Conservation (phyloP, 495 filamentous ascomycete genomes). For the Evernia prunastri region DNA sequence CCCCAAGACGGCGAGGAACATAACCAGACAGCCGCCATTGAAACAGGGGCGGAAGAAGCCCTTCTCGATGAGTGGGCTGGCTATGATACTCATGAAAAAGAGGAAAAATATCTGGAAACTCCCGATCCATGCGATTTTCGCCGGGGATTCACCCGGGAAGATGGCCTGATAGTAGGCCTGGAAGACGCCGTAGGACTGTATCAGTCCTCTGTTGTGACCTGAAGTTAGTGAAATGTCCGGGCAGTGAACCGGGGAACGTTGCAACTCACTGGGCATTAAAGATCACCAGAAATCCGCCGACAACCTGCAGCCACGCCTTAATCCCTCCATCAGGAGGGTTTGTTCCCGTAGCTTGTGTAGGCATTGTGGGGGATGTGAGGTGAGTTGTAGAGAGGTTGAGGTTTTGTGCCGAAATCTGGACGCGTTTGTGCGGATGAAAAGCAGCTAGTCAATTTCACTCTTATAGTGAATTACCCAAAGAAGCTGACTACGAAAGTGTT, state of each 20-base stretch:
- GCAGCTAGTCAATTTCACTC: no score
- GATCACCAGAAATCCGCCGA: constrained; percentile 19
- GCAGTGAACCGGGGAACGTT: background rate
- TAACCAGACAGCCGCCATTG: constrained; percentile 47
- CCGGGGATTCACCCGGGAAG: constrained; percentile 28
- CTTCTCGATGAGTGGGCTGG: constrained; percentile 34
- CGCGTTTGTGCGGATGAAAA: no score
- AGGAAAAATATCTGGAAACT: constrained; percentile 39
- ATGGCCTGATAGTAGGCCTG: constrained; percentile 38
- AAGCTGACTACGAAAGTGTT: no score
- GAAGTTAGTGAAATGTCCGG: background rate
- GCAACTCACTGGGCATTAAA: constrained; percentile 19
- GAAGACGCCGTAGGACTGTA: constrained; percentile 30
- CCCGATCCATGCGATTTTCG: constrained; percentile 45
- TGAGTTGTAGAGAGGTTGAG: no score
- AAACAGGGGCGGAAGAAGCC: constrained; percentile 28
- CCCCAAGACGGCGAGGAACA: constrained; percentile 62
- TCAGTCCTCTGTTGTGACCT: constrained; percentile 2
- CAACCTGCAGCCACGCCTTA: constrained; percentile 17
- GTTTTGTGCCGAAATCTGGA: no score
- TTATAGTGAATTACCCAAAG: no score
- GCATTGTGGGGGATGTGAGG: no score
- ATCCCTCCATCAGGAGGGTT: constrained; percentile 10
- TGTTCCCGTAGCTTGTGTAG: background rate
- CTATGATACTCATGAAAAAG: constrained; percentile 30